Evolutionary conservation across 305 asterid species (phyloP).

Genomic region (Nicotiana rustica): DNA sequence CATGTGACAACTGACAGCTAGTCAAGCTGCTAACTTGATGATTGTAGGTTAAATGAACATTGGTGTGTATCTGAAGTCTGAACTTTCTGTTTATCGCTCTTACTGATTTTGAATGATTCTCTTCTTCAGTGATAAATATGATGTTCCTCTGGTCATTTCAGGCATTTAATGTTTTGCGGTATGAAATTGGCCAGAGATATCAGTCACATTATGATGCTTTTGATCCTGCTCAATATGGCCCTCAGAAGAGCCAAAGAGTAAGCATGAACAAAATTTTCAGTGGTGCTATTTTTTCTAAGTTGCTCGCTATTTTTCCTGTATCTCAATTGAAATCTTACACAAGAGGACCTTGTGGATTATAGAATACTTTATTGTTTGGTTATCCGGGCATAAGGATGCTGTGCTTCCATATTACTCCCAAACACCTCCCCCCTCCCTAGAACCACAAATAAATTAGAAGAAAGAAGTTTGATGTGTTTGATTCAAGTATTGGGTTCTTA

Average conservation of each 20-base stretch:
- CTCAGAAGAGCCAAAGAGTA: slow-evolving; percentile 97
- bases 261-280: slow-evolving; percentile 13
- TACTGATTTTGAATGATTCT: neutral
- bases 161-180: slow-evolving; percentile 89
- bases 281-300: slow-evolving; percentile 15
- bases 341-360: neutral
- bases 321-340: slow-evolving; percentile 18
- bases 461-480: slow-evolving; percentile 5
- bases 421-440: neutral
- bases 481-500: slow-evolving; percentile 23
- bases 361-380: neutral
- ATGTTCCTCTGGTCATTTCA: slow-evolving; percentile 46
- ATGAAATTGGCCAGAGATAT: slow-evolving; percentile 90
- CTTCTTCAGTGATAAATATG: slow-evolving; percentile 11
- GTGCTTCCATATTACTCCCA: neutral
- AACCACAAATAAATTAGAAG: neutral
- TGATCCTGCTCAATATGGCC: slow-evolving; percentile 90
- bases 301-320: neutral
- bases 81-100: slow-evolving; percentile 8
- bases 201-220: slow-evolving; percentile 92
- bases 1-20: slow-evolving; percentile 10
- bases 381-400: neutral
- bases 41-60: slow-evolving; percentile 22
- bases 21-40: slow-evolving; percentile 16
- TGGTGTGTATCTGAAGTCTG: neutral